Evolutionary conservation across 108 stramenopile genomes (phyloP), one percentile per base, ranked within the genome.

Genomic region (Licmophora abbreviata): DNA sequence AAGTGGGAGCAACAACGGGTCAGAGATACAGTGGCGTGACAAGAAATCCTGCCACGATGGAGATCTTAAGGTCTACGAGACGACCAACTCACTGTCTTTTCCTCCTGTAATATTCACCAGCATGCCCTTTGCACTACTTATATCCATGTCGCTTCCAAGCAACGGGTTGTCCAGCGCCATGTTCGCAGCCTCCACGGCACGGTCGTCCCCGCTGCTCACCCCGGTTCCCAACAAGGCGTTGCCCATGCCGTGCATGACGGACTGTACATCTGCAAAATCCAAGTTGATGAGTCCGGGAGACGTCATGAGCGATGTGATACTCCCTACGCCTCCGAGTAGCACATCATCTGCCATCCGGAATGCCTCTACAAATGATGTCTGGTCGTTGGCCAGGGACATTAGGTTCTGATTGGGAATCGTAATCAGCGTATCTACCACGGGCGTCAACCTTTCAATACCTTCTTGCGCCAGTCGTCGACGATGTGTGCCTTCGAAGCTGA

Each of bases 221-320:
- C 82, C 88, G 12, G 84, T 86, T 40, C 88, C 88, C 69, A 90
- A 74, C 21, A 90, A 50, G 10, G 85, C 88, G 49, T 83, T 84
- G 29, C 88, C 88, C 52, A 83, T 82, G 33, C 79, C 76, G 44
- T 66, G 61, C 88, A 90, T 90, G 12, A 90, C 79, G 26, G 70
- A 54, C 43, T 83, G 77, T 11, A 91, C 85, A 63, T 91, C 89
- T 11, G 85, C 89, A 69, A 91, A 91, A 42, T 87, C 89, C 4
- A 87, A 66, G 59, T 91, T 91, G 51, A 91, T 83, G 18, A 91
- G 38, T 10, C 85, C 89, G 29, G 85, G 89, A 42, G 67, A 50
- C n/a, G 85, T 76, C 59, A 90, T 90, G 42, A 90, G 76, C 59
- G 84, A 81, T 4, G 81, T 75, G 34, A 91, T 79, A 48, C 80